phyloP scores from a whole-genome alignment of 2,329 filamentous ascomycete species.

The Alternaria ventricosa region DNA sequence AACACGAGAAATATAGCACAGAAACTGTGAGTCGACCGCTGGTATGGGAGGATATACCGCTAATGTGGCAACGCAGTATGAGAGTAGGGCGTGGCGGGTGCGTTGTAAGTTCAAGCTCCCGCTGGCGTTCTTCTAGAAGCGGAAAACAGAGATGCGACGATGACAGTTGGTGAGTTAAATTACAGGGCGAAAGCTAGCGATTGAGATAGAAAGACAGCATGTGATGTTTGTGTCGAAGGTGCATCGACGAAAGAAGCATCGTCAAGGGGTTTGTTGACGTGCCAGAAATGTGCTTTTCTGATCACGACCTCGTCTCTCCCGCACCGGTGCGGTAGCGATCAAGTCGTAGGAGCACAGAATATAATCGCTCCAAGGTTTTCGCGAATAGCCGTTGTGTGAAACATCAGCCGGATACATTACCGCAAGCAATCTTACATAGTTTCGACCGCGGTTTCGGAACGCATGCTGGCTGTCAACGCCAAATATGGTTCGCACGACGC shows the following conservation, averaged over 20 bases:
- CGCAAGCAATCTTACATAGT: not conserved
- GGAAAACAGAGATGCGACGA: not conserved
- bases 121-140: not conserved
- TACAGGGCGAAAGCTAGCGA: slow-evolving; percentile 1
- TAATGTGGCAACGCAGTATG: not conserved
- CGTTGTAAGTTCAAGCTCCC: not conserved
- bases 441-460: not conserved
- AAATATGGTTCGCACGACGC: not conserved
- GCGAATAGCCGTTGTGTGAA: not conserved
- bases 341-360: not conserved
- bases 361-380: not conserved
- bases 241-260: slow-evolving; percentile 3
- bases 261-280: slow-evolving; percentile 13
- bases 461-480: not conserved
- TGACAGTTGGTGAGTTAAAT: not conserved
- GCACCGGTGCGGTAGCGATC: not conserved
- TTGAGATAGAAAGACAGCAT: not conserved
- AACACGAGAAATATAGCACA: not conserved
- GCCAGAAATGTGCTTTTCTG: slow-evolving; percentile 9
- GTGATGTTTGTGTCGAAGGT: not conserved
- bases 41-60: not conserved
- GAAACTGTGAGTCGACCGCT: not conserved
- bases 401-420: not conserved
- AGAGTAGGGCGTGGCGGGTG: not conserved
- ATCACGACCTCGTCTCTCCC: slow-evolving; percentile 10